Conservation (phyloP, 768 basidiomycete genomes). For the Rubroboletus satanas region DNA sequence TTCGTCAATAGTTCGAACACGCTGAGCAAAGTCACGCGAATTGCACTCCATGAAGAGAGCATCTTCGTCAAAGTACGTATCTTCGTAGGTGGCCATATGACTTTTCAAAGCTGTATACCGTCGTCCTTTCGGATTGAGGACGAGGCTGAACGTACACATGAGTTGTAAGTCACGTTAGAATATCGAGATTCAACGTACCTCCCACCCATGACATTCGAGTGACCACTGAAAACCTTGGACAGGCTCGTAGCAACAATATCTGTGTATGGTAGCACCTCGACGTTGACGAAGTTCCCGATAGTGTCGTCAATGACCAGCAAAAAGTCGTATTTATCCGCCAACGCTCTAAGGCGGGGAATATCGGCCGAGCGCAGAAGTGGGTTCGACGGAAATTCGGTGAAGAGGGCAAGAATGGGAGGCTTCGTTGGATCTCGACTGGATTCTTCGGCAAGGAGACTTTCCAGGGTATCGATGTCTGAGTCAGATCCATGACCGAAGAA, state of each 20-base stretch:
- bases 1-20: conserved; percentile 70
- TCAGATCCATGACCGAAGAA: conserved; percentile 83
- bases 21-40: conserved; percentile 83
- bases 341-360: conserved; percentile 61
- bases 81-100: conserved; percentile 66
- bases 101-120: conserved; percentile 66
- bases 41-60: conserved; percentile 98
- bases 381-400: conserved; percentile 95
- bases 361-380: conserved; percentile 86
- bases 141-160: conserved; percentile 50
- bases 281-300: conserved; percentile 91
- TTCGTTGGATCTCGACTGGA: conserved; percentile 33
- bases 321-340: conserved; percentile 89
- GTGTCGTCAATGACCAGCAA: conserved; percentile 91
- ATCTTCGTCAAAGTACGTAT: conserved; percentile 86
- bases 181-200: conserved; percentile 51
- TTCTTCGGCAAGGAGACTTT: conserved; percentile 53
- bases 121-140: conserved; percentile 75
- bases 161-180: background rate
- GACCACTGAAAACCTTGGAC: conserved; percentile 93
- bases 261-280: conserved; percentile 79
- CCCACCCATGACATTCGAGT: conserved; percentile 96
- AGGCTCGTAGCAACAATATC: conserved; percentile 91
- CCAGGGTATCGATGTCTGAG: conserved; percentile 69
- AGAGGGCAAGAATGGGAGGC: conserved; percentile 73